Percentiles rank a stretch among this genome's conserved stretches.
phyloP scores from a whole-genome alignment of 352 stramenopile genomes.

The Phytophthora quininea region DNA sequence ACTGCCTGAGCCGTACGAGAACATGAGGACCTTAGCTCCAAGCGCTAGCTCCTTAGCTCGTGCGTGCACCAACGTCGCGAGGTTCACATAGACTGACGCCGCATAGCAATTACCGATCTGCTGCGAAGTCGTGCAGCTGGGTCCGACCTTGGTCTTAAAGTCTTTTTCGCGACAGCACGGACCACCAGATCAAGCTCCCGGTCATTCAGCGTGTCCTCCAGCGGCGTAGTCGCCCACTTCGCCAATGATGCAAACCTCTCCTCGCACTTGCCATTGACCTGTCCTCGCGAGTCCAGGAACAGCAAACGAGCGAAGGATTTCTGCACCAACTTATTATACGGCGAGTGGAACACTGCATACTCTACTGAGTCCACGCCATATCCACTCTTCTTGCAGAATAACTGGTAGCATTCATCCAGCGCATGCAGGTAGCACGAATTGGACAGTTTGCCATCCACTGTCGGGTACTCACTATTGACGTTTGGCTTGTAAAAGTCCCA shows the following conservation, averaged over 20 bases:
- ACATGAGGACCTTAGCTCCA: conserved; percentile 90
- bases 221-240: conserved; percentile 77
- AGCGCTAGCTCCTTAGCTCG: conserved; percentile 49
- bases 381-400: conserved; percentile 88
- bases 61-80: conserved; percentile 91
- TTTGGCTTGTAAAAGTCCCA: conserved; percentile 99
- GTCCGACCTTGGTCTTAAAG: conserved; percentile 83
- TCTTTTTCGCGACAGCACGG: conserved; percentile 78
- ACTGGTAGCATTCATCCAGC: conserved; percentile 95
- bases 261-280: conserved; percentile 20
- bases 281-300: conserved; percentile 65
- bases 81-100: conserved; percentile 95
- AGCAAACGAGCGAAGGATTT: conserved; percentile 94
- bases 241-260: conserved; percentile 46
- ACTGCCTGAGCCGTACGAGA: conserved; percentile 97
- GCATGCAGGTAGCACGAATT: conserved; percentile 96
- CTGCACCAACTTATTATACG: conserved; percentile 99
- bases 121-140: conserved; percentile 88
- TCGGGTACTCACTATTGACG: conserved; percentile 93
- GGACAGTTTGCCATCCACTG: conserved; percentile 94
- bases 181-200: conserved; percentile 88
- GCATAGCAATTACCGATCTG: conserved; percentile 98
- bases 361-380: conserved; percentile 74
- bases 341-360: conserved; percentile 97
- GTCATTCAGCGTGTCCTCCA: conserved; percentile 94